Evolutionary conservation across 148 eudicot species (phyloP).

Genomic region (Chenopodium quinoa): DNA sequence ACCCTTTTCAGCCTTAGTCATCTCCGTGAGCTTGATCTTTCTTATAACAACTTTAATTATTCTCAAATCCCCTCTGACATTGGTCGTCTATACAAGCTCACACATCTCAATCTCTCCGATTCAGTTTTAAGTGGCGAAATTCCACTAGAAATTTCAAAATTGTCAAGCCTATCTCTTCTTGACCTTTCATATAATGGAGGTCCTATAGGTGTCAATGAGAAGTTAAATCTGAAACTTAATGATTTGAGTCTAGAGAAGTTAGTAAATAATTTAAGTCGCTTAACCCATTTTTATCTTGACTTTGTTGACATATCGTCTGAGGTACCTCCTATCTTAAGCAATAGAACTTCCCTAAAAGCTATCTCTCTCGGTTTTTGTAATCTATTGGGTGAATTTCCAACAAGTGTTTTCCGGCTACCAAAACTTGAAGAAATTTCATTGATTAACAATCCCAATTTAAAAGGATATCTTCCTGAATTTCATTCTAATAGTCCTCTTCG

Average conservation of each 20-base stretch:
- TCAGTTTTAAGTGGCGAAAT: no score
- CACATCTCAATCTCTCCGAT: no score
- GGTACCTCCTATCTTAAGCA: conserved; percentile 24
- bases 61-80: no score
- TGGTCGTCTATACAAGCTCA: no score
- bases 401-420: conserved; percentile 25
- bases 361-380: conserved; percentile 6
- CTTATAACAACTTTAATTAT: no score
- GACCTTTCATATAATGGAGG: not conserved
- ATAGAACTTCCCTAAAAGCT: conserved; percentile 12
- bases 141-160: no score
- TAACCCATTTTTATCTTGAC: conserved; percentile 12
- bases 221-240: not conserved
- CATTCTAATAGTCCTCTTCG: conserved; percentile 5
- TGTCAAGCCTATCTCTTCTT: no score
- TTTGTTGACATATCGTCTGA: conserved; percentile 14
- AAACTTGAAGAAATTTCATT: conserved; percentile 17
- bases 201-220: not conserved
- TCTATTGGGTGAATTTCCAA: conserved; percentile 12
- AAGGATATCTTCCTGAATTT: conserved; percentile 33
- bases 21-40: no score
- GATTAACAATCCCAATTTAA: conserved; percentile 4
- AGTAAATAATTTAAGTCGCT: not conserved
- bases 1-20: no score
- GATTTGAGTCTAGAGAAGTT: conserved; percentile 2